Conservation (phyloP, 352 stramenopile genomes). For the Pythium utonaiense region DNA sequence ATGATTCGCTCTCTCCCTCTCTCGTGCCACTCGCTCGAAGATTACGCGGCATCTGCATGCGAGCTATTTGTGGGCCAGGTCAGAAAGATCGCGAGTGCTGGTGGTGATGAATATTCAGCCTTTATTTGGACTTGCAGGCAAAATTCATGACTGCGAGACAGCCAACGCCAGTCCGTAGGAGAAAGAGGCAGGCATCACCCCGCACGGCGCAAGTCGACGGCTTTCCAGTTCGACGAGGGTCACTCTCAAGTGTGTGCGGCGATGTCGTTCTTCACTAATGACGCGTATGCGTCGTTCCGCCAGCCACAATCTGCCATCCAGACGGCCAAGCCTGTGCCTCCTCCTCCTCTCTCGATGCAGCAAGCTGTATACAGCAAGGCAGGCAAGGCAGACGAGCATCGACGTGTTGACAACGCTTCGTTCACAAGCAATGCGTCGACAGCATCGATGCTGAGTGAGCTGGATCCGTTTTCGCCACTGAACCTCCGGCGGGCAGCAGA, state of each 20-base stretch:
- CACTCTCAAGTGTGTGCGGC: neutral
- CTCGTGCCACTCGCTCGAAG: no score
- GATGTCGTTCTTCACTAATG: slow-evolving; percentile 47
- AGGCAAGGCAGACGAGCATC: neutral
- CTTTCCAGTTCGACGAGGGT: neutral
- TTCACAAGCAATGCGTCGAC: slow-evolving; percentile 32
- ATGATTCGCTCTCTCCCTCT: no score
- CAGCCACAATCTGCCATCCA: slow-evolving; percentile 11
- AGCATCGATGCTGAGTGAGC: slow-evolving; percentile 34
- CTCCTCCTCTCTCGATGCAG: no score
- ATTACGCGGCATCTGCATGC: no score
- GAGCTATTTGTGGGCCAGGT: neutral
- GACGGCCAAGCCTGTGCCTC: neutral
- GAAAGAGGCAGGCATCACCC: neutral
- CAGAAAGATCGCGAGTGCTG: neutral
- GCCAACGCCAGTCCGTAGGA: no score
- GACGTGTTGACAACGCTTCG: slow-evolving; percentile 26
- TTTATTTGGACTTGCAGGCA: slow-evolving; percentile 3
- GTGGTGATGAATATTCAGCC: neutral
- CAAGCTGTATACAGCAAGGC: no score
- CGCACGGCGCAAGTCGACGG: neutral
- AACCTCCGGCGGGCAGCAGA: slow-evolving; percentile 47
- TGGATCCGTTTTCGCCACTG: slow-evolving; percentile 46
- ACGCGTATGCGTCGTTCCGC: slow-evolving; percentile 34
- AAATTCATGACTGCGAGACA: no score